Conservation (phyloP, 1,284 basidiomycete genomes). For the Puccinia hordei region DNA sequence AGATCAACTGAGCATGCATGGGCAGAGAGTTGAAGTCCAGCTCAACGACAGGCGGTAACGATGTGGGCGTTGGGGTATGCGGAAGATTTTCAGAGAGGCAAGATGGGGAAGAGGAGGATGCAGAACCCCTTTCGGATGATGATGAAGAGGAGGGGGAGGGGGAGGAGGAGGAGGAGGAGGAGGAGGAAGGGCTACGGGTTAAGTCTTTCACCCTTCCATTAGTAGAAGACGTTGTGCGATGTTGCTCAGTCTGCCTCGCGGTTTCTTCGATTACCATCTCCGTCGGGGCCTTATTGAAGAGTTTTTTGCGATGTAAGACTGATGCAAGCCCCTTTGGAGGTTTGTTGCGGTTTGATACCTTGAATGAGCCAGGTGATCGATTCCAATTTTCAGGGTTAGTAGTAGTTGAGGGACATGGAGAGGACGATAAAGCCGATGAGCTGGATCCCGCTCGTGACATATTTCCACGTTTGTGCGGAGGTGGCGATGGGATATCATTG, state of each 20-base stretch:
- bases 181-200: not conserved
- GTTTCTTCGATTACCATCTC: not conserved
- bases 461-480: not conserved
- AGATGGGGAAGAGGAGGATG: constrained; percentile 10
- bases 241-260: not conserved
- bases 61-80: not conserved
- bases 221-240: not conserved
- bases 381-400: not conserved
- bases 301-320: constrained; percentile 16
- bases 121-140: not conserved
- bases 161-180: too few relatives aligned
- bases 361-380: constrained; percentile 22
- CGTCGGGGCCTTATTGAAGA: not conserved
- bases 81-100: not conserved
- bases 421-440: not conserved
- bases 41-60: constrained; percentile 33
- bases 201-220: not conserved
- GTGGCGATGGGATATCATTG: not conserved
- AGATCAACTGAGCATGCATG: constrained; percentile 46
- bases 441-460: not conserved
- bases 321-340: constrained; percentile 12
- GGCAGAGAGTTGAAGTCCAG: constrained; percentile 47
- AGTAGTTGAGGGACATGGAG: not conserved
- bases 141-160: not conserved
- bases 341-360: constrained; percentile 4